These are phyloP conservation scores for Penicillium palitans DNA, from an alignment of 2,329 filamentous ascomycete genomes.

Conservation along the genomic window DNA sequence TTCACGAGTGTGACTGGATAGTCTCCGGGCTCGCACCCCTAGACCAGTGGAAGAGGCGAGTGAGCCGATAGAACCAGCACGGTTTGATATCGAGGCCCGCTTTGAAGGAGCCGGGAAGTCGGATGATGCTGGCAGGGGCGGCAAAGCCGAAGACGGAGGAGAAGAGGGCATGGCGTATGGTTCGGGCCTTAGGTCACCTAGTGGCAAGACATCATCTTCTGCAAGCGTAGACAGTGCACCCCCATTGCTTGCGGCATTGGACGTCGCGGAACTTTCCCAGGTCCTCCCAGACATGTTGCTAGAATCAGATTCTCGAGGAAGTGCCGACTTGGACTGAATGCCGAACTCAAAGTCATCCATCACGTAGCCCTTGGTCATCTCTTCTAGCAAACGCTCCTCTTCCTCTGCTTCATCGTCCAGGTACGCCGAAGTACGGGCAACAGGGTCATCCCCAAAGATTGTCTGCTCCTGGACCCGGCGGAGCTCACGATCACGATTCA, in stretches of 20 bases:
- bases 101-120: conserved; percentile 24
- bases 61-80: conserved; percentile 23
- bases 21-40: conserved; percentile 70
- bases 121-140: conserved; percentile 48
- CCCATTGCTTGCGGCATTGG: conserved; percentile 68
- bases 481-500: conserved; percentile 62
- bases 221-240: conserved; percentile 71
- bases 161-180: conserved; percentile 36
- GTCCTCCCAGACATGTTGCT: conserved; percentile 75
- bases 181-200: conserved; percentile 36
- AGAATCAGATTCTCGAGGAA: conserved; percentile 78
- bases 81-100: conserved; percentile 20
- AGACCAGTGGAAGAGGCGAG: conserved; percentile 28
- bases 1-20: conserved; percentile 80
- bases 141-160: conserved; percentile 45
- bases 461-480: conserved; percentile 43
- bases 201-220: conserved; percentile 55
- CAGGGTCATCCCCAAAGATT: conserved; percentile 18
- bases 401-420: conserved; percentile 68
- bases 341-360: conserved; percentile 82
- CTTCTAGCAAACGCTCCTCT: conserved; percentile 74
- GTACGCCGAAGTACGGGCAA: conserved; percentile 46
- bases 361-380: conserved; percentile 80
- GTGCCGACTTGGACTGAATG: conserved; percentile 63
- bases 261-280: conserved; percentile 76